A percentile compares a stretch with the other conserved stretches of the same genome.
phyloP scores from a whole-genome alignment of 306 rosid species.

The Cucumis sativus region Cucumber_9930_V3 NC_026657.2:34101501-34102000 shows the following conservation, averaged over 20 bases:
- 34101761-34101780: neutral
- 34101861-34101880: conserved; percentile 46
- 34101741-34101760: neutral
- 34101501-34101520: neutral
- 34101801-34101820: conserved; percentile 64
- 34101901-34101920: conserved; percentile 97
- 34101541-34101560: neutral
- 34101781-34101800: neutral
- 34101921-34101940: conserved; percentile 99
- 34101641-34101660: neutral
- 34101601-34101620: neutral
- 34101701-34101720: neutral
- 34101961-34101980: conserved; percentile 25
- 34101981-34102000: conserved; percentile 51
- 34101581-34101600: neutral
- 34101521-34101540: neutral
- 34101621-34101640: neutral
- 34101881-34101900: conserved; percentile 94
- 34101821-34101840: conserved; percentile 93
- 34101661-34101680: neutral
- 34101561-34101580: neutral
- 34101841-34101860: conserved; percentile 73
- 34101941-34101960: conserved; percentile 36
- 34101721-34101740: neutral
- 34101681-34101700: neutral